phyloP scores from a whole-genome alignment of 768 basidiomycete species.

The Rhizopogon sp. region DNA sequence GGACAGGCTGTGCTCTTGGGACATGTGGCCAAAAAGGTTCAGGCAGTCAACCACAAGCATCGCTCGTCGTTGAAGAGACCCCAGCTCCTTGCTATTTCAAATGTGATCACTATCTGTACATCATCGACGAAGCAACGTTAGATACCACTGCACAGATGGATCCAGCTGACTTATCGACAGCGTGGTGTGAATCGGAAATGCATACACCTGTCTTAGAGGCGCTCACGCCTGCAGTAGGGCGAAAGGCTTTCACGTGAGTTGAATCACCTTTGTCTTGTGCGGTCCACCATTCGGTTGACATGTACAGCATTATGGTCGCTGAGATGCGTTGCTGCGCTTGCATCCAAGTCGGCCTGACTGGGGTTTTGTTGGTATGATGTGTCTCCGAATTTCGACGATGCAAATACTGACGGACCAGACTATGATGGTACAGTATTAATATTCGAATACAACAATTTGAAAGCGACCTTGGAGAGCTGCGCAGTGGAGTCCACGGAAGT shows the following conservation, averaged over 20 bases:
- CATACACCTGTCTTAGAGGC: constrained; percentile 16
- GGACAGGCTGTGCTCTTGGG: not conserved
- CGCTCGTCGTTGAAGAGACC: not conserved
- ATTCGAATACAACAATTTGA: too few relatives aligned
- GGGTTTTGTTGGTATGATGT: too few relatives aligned
- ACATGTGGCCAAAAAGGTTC: not conserved
- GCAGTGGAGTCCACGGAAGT: too few relatives aligned
- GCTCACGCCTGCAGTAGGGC: constrained; percentile 32
- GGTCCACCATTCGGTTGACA: not conserved
- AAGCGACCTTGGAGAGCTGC: too few relatives aligned
- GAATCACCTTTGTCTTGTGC: not conserved
- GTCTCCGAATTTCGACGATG: too few relatives aligned
- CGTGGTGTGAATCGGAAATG: constrained; percentile 3
- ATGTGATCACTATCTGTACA: not conserved
- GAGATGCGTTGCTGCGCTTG: constrained; percentile 41
- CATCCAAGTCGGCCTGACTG: constrained; percentile 13
- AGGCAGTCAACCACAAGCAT: not conserved
- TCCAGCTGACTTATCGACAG: not conserved
- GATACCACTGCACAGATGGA: not conserved
- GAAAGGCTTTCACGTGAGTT: constrained; percentile 30
- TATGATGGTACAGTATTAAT: too few relatives aligned
- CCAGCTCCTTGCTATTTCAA: not conserved
- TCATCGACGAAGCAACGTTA: not conserved
- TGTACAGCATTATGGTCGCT: constrained; percentile 48
- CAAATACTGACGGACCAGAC: too few relatives aligned